Base-by-base conservation (phyloP, 2,329 filamentous ascomycete species). In the Tolypocladium endophyticum region DNA sequence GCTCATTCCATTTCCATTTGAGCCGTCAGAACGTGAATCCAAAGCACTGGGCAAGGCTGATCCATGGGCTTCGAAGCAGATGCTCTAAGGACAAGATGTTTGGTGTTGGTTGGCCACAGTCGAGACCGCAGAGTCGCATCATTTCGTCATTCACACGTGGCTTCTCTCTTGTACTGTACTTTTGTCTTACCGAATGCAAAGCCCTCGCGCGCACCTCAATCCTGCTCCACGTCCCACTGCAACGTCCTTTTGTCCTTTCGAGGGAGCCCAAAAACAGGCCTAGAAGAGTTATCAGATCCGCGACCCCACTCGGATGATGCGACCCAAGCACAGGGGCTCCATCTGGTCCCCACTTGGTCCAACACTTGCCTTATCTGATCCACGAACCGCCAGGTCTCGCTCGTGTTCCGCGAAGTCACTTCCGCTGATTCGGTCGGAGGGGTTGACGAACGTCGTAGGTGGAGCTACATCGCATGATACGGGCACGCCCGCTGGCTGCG, bases 211-310 rank as follows among this genome's bases (percentile, higher is more conserved):
- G 33, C 9, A n/a, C 16, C 18, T 28, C 18, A 35, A n/a, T 18
- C 50, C 50, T 35, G 28, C 28, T n/a, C 18, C 33, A 12, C 28
- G 28, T 35, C 50, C 50, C 50, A 35, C 50, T n/a, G 47, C 16
- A 30, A 33, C 7, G 25, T 20, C 25, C 25, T 50, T 20, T 30
- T 52, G 45, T 50, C 25, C 47, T 11, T 45, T 14, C 6, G 2
- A 6, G 25, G 28, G 16, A n/a, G 5, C 12, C 23, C 43, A 50
- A 18, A n/a, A 53, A 18, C 16, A n/a, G 18, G n/a, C 56, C 33
- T 6, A n/a, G 41, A 52, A 52, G 23, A 58, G 41, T 52, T 52
- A 59, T 56, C 52, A 45, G 58, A 56, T 56, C 54, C 58, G 53
- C 58, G 20, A 18, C 47, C 38, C 39, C 58, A 38, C 55, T 30